phyloP scores from a whole-genome alignment of 345 rosid genomes.

The Lumnitzera littorea region DNA sequence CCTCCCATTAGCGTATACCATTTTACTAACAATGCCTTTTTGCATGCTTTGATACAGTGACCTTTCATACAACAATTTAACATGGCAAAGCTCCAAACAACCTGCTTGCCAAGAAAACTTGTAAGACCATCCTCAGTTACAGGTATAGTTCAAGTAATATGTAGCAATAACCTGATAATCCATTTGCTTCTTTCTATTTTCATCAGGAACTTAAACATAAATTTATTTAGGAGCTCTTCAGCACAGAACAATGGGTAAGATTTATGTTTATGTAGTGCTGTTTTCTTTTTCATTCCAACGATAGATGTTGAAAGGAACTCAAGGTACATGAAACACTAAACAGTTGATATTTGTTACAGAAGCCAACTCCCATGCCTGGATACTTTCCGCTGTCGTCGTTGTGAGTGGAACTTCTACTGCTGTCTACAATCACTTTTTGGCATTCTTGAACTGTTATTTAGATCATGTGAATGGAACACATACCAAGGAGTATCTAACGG shows the following conservation, averaged over 20 bases:
- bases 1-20: not conserved
- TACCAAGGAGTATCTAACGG: not conserved
- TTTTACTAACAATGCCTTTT: not conserved
- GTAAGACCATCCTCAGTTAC: slow-evolving; percentile 17
- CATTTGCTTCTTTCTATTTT: not conserved
- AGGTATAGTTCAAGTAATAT: not conserved
- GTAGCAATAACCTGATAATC: not conserved
- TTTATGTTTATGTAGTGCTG: not conserved
- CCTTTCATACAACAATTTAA: slow-evolving; percentile 42
- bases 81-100: slow-evolving; percentile 23
- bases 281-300: not conserved
- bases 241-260: slow-evolving; percentile 24
- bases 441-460: not conserved
- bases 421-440: not conserved
- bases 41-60: slow-evolving; percentile 25
- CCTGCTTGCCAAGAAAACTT: slow-evolving; percentile 25
- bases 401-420: slow-evolving; percentile 13
- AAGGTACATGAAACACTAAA: not conserved
- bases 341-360: slow-evolving; percentile 1
- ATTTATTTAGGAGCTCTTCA: slow-evolving; percentile 32
- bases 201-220: slow-evolving; percentile 32
- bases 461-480: not conserved
- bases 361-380: slow-evolving; percentile 25
- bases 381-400: slow-evolving; percentile 24
- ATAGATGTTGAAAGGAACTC: not conserved